Percentiles rank a stretch among this genome's conserved stretches.
Evolutionary conservation across 805 yeast genomes (phyloP).

Genomic region (Candida awuae): DNA sequence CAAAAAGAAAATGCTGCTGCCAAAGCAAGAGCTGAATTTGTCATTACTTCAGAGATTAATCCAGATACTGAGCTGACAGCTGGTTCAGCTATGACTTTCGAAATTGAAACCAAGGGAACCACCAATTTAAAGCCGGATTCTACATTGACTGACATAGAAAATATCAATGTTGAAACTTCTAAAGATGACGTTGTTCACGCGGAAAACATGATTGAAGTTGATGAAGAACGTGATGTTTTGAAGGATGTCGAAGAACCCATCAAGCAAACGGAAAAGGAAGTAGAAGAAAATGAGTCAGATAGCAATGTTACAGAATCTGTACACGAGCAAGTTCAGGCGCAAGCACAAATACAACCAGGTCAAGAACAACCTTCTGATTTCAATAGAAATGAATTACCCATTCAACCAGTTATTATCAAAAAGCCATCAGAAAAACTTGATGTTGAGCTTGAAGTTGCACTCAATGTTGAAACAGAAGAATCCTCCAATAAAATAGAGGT

Average conservation of each 20-base stretch:
- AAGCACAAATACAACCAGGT: constrained; percentile 17
- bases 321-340: too few species aligned
- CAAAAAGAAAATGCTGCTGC: constrained; percentile 1
- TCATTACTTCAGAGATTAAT: too few species aligned
- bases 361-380: constrained; percentile 7
- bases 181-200: not conserved
- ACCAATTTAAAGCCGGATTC: too few species aligned
- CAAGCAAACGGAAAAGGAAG: not conserved
- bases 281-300: not conserved
- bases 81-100: too few species aligned
- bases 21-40: not conserved
- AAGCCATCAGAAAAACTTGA: constrained; percentile 6
- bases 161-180: too few species aligned
- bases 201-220: not conserved
- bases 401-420: constrained; percentile 15
- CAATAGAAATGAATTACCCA: constrained; percentile 3
- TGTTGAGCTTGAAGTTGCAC: too few species aligned
- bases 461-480: not conserved
- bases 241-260: too few species aligned
- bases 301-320: too few species aligned
- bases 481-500: constrained; percentile 4
- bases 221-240: constrained; percentile 6
- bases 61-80: too few species aligned
- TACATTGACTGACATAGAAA: too few species aligned
- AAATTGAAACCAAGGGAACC: too few species aligned